phyloP scores from a whole-genome alignment of 805 yeast species.

The Wickerhamomyces kurtzmanii region DNA sequence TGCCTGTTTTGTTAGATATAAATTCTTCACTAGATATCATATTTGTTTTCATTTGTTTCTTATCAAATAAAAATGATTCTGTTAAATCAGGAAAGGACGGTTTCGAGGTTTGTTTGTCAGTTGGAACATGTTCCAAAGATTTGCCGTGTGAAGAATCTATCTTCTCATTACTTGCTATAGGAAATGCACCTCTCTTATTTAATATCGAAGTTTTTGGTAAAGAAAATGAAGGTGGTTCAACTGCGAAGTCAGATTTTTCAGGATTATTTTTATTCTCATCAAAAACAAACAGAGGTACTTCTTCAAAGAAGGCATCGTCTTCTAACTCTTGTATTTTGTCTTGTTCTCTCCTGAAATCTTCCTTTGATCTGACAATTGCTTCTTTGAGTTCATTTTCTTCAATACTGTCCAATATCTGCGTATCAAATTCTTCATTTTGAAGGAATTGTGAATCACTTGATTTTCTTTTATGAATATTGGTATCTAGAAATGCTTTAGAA shows the following conservation, averaged over 20 bases:
- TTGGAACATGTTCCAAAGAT: background rate
- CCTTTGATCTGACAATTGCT: conserved; percentile 35
- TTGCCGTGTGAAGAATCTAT: too few species aligned
- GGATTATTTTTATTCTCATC: too few species aligned
- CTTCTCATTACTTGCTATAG: too few species aligned
- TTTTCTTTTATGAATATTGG: conserved; percentile 10
- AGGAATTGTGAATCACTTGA: conserved; percentile 11
- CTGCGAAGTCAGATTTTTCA: too few species aligned
- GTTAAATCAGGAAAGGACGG: conserved; percentile 1
- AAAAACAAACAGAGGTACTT: conserved; percentile 10
- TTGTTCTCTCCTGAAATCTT: conserved; percentile 32
- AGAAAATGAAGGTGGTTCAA: too few species aligned
- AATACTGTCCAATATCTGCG: conserved; percentile 15
- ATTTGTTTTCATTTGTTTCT: too few species aligned
- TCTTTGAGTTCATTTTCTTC: conserved; percentile 27
- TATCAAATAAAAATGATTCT: too few species aligned
- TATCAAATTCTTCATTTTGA: conserved; percentile 10
- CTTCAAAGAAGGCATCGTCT: conserved; percentile 18
- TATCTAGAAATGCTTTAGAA: conserved; percentile 19
- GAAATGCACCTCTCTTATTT: too few species aligned
- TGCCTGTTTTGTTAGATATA: too few species aligned
- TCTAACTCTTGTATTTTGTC: conserved; percentile 18
- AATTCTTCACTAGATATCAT: too few species aligned
- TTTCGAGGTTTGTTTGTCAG: background rate
- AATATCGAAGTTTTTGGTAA: too few species aligned